Evolutionary conservation across 2,329 filamentous ascomycete genomes (phyloP), one percentile per base, ranked within the genome.

Genomic region (Aureobasidium sp.): DNA sequence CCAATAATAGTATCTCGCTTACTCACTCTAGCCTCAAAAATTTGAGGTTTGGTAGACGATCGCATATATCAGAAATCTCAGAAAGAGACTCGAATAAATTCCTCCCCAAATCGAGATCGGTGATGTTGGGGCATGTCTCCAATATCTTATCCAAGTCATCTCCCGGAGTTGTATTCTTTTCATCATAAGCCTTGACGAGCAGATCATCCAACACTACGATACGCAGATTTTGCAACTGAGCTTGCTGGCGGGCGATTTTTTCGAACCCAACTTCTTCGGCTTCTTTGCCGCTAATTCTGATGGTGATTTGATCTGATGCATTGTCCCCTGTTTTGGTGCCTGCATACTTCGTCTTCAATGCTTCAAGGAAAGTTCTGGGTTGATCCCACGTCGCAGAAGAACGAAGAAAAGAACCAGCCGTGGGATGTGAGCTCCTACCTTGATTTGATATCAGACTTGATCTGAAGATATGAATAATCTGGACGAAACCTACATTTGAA

Each of bases 211-310:
- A 84, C 45, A 98, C 88, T 58, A 97, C 90, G 64, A 95, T 90
- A 70, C 87, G 91, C 67, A 98, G 85, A 72, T 96, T 93, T 64
- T 91, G 84, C 38, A 98, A 83, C 74, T 91, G 84, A 71, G 94
- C 91, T 73, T 97, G 90, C 78, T 95, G 89, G 70, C 87, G 87
- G 50, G 92, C 89, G 70, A 98, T 93, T 83, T 98, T 98, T 71
- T 97, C 94, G 72, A 98, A 98, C 36, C 96, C 96, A 40, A 98
- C 89, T 80, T 98, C 95, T 80, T 98, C 92, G 7, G 93, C 95
- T 23, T 95, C 87, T 79, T 98, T 98, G 43, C 87, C 85, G 79
- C 93, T 80, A 84, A 97, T 85, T 85, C 91, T 81, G 68, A 97
- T 91, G 56, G 88, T 84, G 58, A 25, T 36, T 4, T 60, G 42